These are phyloP conservation scores for Nothophytophthora sp. DNA, from an alignment of 352 stramenopile species.

Conservation along the genomic window DNA sequence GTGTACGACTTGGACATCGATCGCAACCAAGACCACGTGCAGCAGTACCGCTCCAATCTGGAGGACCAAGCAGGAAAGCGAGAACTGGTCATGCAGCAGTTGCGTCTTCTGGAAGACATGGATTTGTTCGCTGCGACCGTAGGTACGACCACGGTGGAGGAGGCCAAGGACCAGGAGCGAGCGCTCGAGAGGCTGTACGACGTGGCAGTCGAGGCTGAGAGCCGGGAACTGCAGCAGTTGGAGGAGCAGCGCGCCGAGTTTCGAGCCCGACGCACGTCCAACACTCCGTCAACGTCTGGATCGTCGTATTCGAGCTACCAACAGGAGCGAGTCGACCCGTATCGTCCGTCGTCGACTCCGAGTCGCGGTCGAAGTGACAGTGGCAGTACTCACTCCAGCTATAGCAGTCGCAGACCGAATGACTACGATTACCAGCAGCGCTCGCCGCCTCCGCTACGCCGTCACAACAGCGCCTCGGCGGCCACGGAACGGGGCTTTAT, in stretches of 20 bases:
- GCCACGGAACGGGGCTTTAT: conserved; percentile 17
- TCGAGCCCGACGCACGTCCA: conserved; percentile 23
- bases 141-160: conserved; percentile 28
- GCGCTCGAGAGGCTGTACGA: conserved; percentile 54
- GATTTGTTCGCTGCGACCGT: conserved; percentile 52
- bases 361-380: conserved; percentile 18
- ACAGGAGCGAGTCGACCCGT: conserved; percentile 10
- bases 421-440: conserved; percentile 17
- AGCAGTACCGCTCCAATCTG: conserved; percentile 77
- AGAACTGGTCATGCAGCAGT: conserved; percentile 56
- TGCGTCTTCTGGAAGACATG: conserved; percentile 36
- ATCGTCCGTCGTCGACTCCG: conserved; percentile 22
- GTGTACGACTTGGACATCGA: conserved; percentile 84
- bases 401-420: conserved; percentile 17
- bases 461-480: conserved; percentile 47
- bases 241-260: conserved; percentile 51
- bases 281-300: conserved; percentile 27
- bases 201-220: conserved; percentile 58
- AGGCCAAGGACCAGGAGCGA: conserved; percentile 44
- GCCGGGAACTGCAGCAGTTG: conserved; percentile 48
- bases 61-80: conserved; percentile 66
- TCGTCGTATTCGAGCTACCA: conserved; percentile 30
- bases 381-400: conserved; percentile 25
- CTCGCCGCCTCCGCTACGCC: conserved; percentile 28
- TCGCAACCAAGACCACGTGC: conserved; percentile 65